These are phyloP conservation scores for Neofusicoccum umdonicola DNA, from an alignment of 2,329 filamentous ascomycete species.

Conservation along the genomic window DNA sequence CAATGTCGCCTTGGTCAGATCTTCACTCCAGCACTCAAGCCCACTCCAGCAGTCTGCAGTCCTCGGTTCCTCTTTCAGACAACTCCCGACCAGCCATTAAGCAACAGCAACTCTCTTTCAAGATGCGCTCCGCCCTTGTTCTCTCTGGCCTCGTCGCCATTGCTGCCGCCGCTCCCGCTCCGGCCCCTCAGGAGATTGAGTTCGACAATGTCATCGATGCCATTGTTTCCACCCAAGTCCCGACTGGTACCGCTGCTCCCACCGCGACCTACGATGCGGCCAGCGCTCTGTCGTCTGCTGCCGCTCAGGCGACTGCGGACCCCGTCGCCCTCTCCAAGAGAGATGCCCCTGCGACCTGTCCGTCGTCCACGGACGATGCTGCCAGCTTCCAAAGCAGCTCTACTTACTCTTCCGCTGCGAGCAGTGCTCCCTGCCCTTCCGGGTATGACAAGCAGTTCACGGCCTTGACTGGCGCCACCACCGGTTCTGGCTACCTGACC, in stretches of 20 bases:
- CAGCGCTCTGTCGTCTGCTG: conserved; percentile 23
- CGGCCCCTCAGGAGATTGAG: conserved; percentile 32
- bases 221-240: conserved; percentile 23
- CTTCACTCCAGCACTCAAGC: background rate
- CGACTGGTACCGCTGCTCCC: conserved; percentile 24
- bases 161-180: background rate
- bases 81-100: background rate
- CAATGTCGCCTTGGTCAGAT: background rate
- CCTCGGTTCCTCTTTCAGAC: background rate
- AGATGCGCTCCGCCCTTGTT: background rate
- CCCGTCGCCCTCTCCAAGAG: background rate
- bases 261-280: conserved; percentile 25
- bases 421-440: background rate
- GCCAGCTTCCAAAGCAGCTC: background rate
- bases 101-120: background rate
- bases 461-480: conserved; percentile 17
- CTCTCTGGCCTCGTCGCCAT: background rate
- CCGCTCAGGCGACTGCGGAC: background rate
- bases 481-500: conserved; percentile 19
- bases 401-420: background rate
- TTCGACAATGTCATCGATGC: conserved; percentile 28
- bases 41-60: background rate
- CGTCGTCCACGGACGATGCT: background rate
- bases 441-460: conserved; percentile 16
- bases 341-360: too few relatives aligned